phyloP scores from a whole-genome alignment of 441 rosid species.

The Cnidoscolus chayamansa region DNA sequence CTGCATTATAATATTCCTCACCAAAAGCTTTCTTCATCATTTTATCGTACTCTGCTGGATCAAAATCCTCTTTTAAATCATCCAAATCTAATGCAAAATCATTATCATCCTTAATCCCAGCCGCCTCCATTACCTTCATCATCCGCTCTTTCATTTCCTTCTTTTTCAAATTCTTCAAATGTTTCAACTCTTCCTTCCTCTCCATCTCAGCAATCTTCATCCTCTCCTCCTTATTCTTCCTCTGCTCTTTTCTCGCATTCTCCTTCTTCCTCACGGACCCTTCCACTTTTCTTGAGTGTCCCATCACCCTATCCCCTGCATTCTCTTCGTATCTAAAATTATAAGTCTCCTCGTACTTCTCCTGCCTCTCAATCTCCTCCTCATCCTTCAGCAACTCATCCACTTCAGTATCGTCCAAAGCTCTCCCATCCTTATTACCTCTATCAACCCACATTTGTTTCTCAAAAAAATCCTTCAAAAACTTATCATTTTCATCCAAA shows the following conservation, averaged over 20 bases:
- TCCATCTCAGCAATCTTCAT: conserved; percentile 57
- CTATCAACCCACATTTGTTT: conserved; percentile 75
- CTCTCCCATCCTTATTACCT: conserved; percentile 30
- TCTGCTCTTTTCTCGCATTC: conserved; percentile 58
- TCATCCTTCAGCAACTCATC: conserved; percentile 49
- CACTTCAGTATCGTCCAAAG: conserved; percentile 40
- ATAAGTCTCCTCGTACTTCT: conserved; percentile 47
- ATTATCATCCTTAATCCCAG: conserved; percentile 52
- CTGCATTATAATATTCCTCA: conserved; percentile 57
- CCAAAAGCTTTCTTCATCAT: conserved; percentile 68
- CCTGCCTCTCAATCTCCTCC: conserved; percentile 53
- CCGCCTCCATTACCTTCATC: conserved; percentile 59
- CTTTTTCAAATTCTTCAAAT: conserved; percentile 84
- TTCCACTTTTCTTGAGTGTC: conserved; percentile 66
- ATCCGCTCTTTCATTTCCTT: conserved; percentile 75
- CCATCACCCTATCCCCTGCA: conserved; percentile 63
- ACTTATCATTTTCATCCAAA: conserved; percentile 47
- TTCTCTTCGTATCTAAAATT: conserved; percentile 66
- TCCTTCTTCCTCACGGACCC: conserved; percentile 86
- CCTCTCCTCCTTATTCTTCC: conserved; percentile 71
- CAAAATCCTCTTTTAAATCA: conserved; percentile 73
- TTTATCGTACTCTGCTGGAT: conserved; percentile 72
- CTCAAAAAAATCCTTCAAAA: conserved; percentile 63
- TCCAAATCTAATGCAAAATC: conserved; percentile 37
- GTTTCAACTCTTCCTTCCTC: conserved; percentile 78